A percentile compares a stretch with the other conserved stretches of the same genome.
These are phyloP conservation scores for Gautieria morchelliformis DNA, from an alignment of 768 basidiomycete genomes.

Conservation along the genomic window DNA sequence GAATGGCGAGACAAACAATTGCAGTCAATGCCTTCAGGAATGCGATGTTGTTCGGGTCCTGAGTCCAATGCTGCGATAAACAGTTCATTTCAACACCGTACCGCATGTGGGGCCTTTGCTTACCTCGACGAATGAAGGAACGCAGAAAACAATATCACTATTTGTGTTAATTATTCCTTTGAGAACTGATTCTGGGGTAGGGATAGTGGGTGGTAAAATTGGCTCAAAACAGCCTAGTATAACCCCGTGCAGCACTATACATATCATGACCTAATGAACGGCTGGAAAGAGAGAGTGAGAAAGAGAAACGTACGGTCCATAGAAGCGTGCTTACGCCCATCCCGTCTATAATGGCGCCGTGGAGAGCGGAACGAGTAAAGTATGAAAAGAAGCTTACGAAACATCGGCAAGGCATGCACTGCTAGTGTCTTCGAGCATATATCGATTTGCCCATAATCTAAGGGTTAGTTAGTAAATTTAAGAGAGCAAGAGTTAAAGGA, in stretches of 20 bases:
- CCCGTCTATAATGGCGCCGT: not conserved
- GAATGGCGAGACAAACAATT: no score
- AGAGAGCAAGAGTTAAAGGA: not conserved
- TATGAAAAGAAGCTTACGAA: not conserved
- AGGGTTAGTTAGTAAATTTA: not conserved
- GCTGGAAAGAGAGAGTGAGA: no score
- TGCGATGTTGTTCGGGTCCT: no score
- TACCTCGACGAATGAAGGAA: conserved; percentile 11
- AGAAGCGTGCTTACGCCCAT: not conserved
- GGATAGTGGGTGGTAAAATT: not conserved
- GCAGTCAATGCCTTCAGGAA: no score
- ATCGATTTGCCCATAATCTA: not conserved
- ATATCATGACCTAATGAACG: not conserved
- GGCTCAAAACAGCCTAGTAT: not conserved
- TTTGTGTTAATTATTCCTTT: not conserved
- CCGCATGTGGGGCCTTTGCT: no score
- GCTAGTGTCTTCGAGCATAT: not conserved
- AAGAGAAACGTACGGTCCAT: not conserved
- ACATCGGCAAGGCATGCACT: not conserved
- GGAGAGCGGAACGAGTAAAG: not conserved
- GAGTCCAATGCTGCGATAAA: no score
- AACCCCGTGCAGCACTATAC: not conserved
- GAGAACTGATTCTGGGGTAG: conserved; percentile 10
- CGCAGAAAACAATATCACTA: not conserved
- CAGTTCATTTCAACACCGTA: no score